Evolutionary conservation across 768 basidiomycete genomes (phyloP).

Genomic region (Kwoniella pini): DNA sequence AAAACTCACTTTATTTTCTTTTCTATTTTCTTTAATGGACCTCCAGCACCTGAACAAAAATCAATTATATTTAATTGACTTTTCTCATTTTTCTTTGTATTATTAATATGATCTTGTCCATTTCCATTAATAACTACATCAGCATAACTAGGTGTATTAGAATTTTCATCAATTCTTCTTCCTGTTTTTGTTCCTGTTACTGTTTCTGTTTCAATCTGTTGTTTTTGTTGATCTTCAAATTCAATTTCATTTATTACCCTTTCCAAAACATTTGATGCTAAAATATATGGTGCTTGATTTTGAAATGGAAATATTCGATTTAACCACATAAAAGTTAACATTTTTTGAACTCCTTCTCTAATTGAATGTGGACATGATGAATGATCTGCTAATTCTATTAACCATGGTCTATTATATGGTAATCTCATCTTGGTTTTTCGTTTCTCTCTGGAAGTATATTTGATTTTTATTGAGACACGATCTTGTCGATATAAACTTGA

Average conservation of each 20-base stretch:
- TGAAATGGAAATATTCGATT: slow-evolving; percentile 38
- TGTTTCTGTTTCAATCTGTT: too few relatives aligned
- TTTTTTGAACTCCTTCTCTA: slow-evolving; percentile 35
- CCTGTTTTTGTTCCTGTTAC: neutral
- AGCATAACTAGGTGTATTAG: neutral
- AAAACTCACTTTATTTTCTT: slow-evolving; percentile 46
- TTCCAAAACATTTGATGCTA: slow-evolving; percentile 35
- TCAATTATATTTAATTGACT: slow-evolving; percentile 39
- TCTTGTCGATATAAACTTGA: too few relatives aligned
- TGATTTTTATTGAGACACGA: too few relatives aligned
- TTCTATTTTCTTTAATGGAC: slow-evolving; percentile 46
- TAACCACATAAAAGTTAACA: slow-evolving; percentile 46
- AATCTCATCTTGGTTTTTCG: slow-evolving; percentile 22
- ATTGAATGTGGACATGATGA: slow-evolving; percentile 41
- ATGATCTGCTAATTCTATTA: slow-evolving; percentile 48
- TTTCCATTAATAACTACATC: neutral
- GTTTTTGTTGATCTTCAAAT: slow-evolving; percentile 7
- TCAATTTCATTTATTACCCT: slow-evolving; percentile 31
- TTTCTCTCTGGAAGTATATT: too few relatives aligned
- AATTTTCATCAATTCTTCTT: neutral
- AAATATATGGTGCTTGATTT: slow-evolving; percentile 31
- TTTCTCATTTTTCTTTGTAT: neutral
- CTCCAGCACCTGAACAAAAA: slow-evolving; percentile 49
- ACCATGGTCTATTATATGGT: slow-evolving; percentile 35
- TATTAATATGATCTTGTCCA: neutral